Evolutionary conservation across 2,329 filamentous ascomycete species (phyloP).

Genomic region (Verticillium nonalfalfae): DNA sequence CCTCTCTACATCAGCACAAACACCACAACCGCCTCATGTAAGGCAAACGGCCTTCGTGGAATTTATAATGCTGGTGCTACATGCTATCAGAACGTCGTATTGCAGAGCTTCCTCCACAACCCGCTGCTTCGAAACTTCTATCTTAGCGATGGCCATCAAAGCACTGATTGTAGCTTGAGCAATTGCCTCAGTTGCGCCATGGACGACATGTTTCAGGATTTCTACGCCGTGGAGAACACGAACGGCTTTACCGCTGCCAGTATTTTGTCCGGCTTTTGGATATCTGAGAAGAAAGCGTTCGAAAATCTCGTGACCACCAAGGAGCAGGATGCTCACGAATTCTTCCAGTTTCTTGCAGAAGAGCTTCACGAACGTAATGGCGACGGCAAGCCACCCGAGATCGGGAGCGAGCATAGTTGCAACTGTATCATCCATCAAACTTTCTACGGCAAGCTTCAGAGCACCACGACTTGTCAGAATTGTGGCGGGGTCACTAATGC

Average conservation of each 20-base stretch:
- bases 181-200: slow-evolving; percentile 65
- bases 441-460: slow-evolving; percentile 88
- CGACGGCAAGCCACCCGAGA: slow-evolving; percentile 57
- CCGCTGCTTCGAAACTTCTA: slow-evolving; percentile 89
- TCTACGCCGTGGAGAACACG: slow-evolving; percentile 67
- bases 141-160: slow-evolving; percentile 81
- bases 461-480: slow-evolving; percentile 83
- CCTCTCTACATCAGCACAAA: slow-evolving; percentile 72
- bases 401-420: slow-evolving; percentile 59
- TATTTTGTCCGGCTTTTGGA: slow-evolving; percentile 86
- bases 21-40: slow-evolving; percentile 73
- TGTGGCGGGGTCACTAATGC: slow-evolving; percentile 78
- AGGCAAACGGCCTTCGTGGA: slow-evolving; percentile 80
- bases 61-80: slow-evolving; percentile 98
- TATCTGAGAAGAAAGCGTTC: slow-evolving; percentile 67
- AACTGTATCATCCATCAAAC: slow-evolving; percentile 90
- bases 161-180: slow-evolving; percentile 59
- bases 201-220: slow-evolving; percentile 69
- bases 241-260: slow-evolving; percentile 88
- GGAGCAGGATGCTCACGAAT: slow-evolving; percentile 96
- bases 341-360: slow-evolving; percentile 92
- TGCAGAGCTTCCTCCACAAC: slow-evolving; percentile 91
- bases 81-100: slow-evolving; percentile 94
- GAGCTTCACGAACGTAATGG: slow-evolving; percentile 81
- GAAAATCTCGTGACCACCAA: slow-evolving; percentile 81